A percentile compares a stretch with the other conserved stretches of the same genome.
These are phyloP conservation scores for Aspergillus candidus DNA, from an alignment of 2,329 filamentous ascomycete species.

Conservation along the genomic window DNA sequence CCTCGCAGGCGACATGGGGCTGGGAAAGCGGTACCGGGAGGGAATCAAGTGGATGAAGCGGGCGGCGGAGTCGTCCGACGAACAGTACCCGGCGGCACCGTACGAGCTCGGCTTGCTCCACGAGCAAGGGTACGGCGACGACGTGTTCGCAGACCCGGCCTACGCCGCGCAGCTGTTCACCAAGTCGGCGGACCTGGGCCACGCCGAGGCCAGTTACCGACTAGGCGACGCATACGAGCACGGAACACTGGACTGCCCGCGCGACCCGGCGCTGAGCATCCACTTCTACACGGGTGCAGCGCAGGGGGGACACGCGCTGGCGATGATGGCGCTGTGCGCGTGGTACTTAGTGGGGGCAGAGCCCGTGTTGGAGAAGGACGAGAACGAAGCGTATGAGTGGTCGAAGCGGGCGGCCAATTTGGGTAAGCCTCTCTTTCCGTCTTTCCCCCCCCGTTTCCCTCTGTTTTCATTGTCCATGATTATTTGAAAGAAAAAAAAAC, in stretches of 20 bases:
- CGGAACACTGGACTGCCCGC: conserved; percentile 77
- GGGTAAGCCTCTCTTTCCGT: conserved; percentile 52
- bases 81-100: conserved; percentile 86
- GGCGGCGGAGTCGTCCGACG: conserved; percentile 80
- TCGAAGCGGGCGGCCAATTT: conserved; percentile 77
- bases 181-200: conserved; percentile 84
- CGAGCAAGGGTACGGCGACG: conserved; percentile 87
- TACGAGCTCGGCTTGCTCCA: conserved; percentile 87
- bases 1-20: conserved; percentile 78
- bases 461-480: too few relatives aligned
- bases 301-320: conserved; percentile 71
- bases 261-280: conserved; percentile 85
- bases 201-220: conserved; percentile 76
- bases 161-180: conserved; percentile 95
- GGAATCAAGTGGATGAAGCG: conserved; percentile 96
- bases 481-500: too few relatives aligned
- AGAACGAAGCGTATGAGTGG: conserved; percentile 96
- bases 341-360: conserved; percentile 98
- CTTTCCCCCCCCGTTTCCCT: too few relatives aligned
- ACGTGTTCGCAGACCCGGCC: conserved; percentile 82
- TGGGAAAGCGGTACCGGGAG: conserved; percentile 77
- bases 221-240: conserved; percentile 98
- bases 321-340: conserved; percentile 97
- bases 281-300: conserved; percentile 96
- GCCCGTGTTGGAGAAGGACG: conserved; percentile 87